Base-by-base conservation (phyloP, 306 rosid genomes). In the Castanea crenata region DNA sequence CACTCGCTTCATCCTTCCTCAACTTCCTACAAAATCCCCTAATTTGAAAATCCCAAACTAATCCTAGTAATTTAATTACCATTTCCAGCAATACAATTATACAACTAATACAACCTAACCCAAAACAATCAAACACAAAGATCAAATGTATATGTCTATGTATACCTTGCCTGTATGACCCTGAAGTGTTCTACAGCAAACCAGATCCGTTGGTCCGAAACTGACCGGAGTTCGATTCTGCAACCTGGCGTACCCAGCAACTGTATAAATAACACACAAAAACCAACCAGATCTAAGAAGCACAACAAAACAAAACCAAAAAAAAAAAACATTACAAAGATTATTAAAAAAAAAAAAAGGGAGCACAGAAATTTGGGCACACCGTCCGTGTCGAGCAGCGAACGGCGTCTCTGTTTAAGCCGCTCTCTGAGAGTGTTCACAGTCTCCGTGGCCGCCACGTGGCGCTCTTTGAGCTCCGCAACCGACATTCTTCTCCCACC, bases 201-300 rank as follows among this genome's bases (percentile, higher is more conserved):
- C 92, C n/a, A 95, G 91, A 92, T 95, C 99, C 80, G 97, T 88
- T 9, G 99, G 93, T 70, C 97, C 99, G 63, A 92, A 95, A 74
- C 85, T 88, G 29, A 92, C 88, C 9, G 93, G 89, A 52, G 86
- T 79, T 89, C 85, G 88, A 57, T 92, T 97, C 83, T 88, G 95
- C 71, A 94, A 85, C 86, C 77, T 89, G 6, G 92, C 89, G 84
- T 90, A 91, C 0, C 84, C 91, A 69, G 97, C 86, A 74, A 95
- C 99, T 95, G 71, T 41, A 41, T 83, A 70, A 82, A 56, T 14
- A 59, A 71, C 41, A 32, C 78, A 79, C 55, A 67, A 69, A 54
- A 79, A 80, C 55, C 80, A 61, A 74, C 74, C 63, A 82, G 91
- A 91, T 88, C 82, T 62, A 52, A 62, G 51, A 3, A 70, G 34